These are phyloP conservation scores for Erythrophleum ivorense DNA, from an alignment of 331 rosid genomes.

Conservation along the genomic window DNA sequence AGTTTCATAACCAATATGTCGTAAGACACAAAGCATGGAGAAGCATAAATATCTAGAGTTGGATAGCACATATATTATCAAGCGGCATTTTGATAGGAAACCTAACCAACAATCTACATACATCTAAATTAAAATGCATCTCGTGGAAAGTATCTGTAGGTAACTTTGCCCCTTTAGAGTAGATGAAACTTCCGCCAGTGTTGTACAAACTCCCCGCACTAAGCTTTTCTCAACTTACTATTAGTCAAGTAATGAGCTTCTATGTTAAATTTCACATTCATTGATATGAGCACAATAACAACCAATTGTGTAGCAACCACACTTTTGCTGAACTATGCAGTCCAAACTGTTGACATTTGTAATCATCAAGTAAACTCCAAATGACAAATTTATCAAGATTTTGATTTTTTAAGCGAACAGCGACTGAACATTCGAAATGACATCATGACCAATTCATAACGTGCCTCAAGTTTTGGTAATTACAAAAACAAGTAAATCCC, in stretches of 20 bases:
- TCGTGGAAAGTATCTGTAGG: neutral
- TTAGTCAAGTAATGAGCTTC: neutral
- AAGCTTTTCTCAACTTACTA: neutral
- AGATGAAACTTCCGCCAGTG: neutral
- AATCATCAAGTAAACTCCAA: slow-evolving; percentile 22
- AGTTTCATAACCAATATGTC: slow-evolving; percentile 18
- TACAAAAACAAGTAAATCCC: neutral
- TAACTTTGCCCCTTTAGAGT: neutral
- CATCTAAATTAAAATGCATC: slow-evolving; percentile 22
- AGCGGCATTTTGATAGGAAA: slow-evolving; percentile 9
- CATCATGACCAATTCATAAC: neutral
- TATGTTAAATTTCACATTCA: slow-evolving; percentile 18
- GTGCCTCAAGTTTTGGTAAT: neutral
- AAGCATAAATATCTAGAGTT: slow-evolving; percentile 19
- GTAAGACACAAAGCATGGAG: slow-evolving; percentile 26
- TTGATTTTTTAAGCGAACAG: neutral
- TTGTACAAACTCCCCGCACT: neutral
- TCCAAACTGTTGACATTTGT: neutral
- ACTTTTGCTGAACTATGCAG: neutral
- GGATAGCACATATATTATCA: slow-evolving; percentile 10
- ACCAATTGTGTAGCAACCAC: slow-evolving; percentile 2
- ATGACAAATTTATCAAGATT: slow-evolving; percentile 8
- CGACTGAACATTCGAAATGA: neutral
- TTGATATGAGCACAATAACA: slow-evolving; percentile 4
- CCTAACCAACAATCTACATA: neutral